Percentiles rank a stretch among this genome's conserved stretches.
Conservation (phyloP, 2,329 filamentous ascomycete genomes). For the Hansfordia pulvinata region DNA sequence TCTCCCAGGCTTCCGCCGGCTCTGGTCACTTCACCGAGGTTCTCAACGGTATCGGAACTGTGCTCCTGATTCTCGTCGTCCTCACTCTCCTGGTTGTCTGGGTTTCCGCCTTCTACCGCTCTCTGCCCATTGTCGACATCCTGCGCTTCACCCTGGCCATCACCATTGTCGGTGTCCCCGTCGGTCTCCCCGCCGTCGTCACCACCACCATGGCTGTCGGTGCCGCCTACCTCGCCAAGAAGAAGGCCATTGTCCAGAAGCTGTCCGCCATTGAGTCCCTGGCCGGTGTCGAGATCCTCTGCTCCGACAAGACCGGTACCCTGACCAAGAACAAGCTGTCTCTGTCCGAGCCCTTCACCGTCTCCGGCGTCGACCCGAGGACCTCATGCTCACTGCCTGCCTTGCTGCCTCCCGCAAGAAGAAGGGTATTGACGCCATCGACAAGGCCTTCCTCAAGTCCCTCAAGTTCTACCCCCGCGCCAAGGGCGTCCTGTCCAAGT, state of each 20-base stretch:
- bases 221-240: conserved; percentile 81
- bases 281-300: conserved; percentile 85
- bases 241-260: conserved; percentile 88
- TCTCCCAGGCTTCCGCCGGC: conserved; percentile 60
- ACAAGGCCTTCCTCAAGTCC: conserved; percentile 86
- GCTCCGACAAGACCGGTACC: conserved; percentile 89
- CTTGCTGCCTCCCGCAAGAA: conserved; percentile 85
- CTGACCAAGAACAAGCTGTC: conserved; percentile 92
- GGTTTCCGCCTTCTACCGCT: conserved; percentile 80
- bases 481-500: conserved; percentile 69
- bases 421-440: conserved; percentile 90
- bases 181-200: conserved; percentile 85
- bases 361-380: conserved; percentile 69
- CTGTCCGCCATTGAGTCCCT: conserved; percentile 84
- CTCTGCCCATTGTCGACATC: conserved; percentile 65
- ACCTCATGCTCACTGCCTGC: conserved; percentile 86
- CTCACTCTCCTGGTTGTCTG: conserved; percentile 72
- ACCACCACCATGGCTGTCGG: conserved; percentile 93
- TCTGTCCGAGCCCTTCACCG: conserved; percentile 71
- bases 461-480: conserved; percentile 71
- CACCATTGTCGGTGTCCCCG: conserved; percentile 82
- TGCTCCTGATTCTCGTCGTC: conserved; percentile 69
- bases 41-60: conserved; percentile 72
- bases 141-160: conserved; percentile 79
- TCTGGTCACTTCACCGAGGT: conserved; percentile 86